Conservation (phyloP, 352 stramenopile species). For the Globisporangium emineosum region DNA sequence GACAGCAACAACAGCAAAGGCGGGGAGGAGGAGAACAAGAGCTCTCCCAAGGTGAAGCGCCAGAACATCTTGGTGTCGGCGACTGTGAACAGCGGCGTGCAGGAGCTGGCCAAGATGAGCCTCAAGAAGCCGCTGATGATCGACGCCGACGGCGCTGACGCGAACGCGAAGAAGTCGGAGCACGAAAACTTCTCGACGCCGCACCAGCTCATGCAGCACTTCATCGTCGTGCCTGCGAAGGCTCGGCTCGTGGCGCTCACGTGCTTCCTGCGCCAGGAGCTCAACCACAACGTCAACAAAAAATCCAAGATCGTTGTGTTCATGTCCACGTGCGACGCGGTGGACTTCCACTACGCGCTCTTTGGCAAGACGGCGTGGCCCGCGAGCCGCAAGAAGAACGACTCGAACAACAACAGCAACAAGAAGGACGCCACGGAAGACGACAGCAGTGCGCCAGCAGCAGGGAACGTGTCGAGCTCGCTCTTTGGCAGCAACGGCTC, state of each 20-base stretch:
- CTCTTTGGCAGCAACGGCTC: conserved; percentile 58
- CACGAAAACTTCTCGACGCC: conserved; percentile 86
- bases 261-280: conserved; percentile 88
- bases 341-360: conserved; percentile 95
- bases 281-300: conserved; percentile 33
- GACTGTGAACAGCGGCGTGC: conserved; percentile 85
- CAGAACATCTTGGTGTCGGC: conserved; percentile 87
- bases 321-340: conserved; percentile 95
- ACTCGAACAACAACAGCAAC: neutral
- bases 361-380: conserved; percentile 87
- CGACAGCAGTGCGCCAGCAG: conserved; percentile 62
- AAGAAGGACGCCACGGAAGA: conserved; percentile 76
- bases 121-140: conserved; percentile 69
- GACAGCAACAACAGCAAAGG: conserved; percentile 86
- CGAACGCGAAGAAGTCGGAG: conserved; percentile 7
- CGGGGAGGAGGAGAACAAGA: conserved; percentile 35
- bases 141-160: conserved; percentile 57
- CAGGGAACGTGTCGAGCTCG: conserved; percentile 27
- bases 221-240: conserved; percentile 95
- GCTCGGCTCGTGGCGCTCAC: conserved; percentile 90
- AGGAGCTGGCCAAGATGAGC: conserved; percentile 84
- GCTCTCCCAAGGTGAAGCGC: conserved; percentile 12
- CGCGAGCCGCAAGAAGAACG: conserved; percentile 20
- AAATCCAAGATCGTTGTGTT: conserved; percentile 94
- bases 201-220: conserved; percentile 94